Evolutionary conservation across 1,139 yeast species (phyloP).

Genomic region (Blastobotrys persicus): DNA sequence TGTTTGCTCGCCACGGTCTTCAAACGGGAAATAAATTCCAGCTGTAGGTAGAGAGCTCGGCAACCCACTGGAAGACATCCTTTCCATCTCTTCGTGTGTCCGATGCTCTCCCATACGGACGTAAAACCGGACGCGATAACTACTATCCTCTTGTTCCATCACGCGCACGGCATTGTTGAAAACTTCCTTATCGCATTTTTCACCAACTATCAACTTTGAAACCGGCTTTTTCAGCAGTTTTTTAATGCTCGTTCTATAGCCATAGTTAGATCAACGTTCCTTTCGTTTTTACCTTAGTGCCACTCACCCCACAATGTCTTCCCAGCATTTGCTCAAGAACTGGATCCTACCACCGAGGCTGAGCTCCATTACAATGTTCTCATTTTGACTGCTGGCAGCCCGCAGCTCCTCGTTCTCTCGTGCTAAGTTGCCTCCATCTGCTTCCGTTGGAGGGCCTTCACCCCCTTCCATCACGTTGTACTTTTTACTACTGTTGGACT

Average conservation of each 20-base stretch:
- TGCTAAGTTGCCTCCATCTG: constrained; percentile 11
- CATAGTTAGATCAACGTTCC: background rate
- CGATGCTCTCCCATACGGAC: constrained; percentile 34
- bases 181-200: constrained; percentile 61
- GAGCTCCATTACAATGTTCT: constrained; percentile 82
- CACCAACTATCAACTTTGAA: constrained; percentile 64
- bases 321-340: constrained; percentile 77
- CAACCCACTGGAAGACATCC: background rate
- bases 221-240: constrained; percentile 61
- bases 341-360: constrained; percentile 76
- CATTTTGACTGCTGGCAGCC: constrained; percentile 62
- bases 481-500: background rate
- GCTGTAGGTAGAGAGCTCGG: constrained; percentile 8
- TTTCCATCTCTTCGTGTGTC: background rate
- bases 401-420: constrained; percentile 32
- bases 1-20: background rate
- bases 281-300: background rate
- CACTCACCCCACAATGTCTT: constrained; percentile 49
- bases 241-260: constrained; percentile 55
- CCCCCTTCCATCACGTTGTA: background rate
- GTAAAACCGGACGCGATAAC: constrained; percentile 72
- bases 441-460: background rate
- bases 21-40: constrained; percentile 4
- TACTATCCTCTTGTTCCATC: constrained; percentile 71
- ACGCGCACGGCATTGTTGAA: constrained; percentile 68